Evolutionary conservation across 164 flowering plant species (phyloP), one percentile per base, ranked within the genome.

Genomic region (Sedum album): DNA sequence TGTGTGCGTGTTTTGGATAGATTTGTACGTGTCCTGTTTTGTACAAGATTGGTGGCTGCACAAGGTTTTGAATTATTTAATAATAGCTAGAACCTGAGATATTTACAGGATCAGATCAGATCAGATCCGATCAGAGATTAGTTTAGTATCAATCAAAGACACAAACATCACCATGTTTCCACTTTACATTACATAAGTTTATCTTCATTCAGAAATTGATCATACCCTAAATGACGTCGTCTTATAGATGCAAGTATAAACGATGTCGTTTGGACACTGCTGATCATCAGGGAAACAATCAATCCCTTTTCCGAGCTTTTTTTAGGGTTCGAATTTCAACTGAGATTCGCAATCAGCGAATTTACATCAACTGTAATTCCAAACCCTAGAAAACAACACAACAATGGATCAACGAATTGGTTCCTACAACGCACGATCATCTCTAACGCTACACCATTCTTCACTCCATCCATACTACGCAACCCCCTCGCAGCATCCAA

Each of bases 391-490:
- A 35, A 35, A 35, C 38, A 35, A 35, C 46, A 42, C 46, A 10
- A 42, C 14, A 6, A 42, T 42, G 46, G 46, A 42, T 14, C 46
- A 10, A 42, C 5, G 46, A 10, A 42, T 14, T 42, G 46, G 46
- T 42, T 42, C 46, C 10, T 3, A 3, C 3, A 5, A 42, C 46
- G 72, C 82, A 83, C 71, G 79, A 66, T 21, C 13, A 79, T 46
- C 88, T 35, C 38, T 3, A 35, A 3, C 74, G 4, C 81, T n/a
- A 81, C n/a, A 5, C 74, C 57, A 65, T 51, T 31, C 9, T 39
- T 65, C 69, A 51, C 76, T 72, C 77, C 76, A 82, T 78, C 79
- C 82, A 13, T 81, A 79, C 70, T 74, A 81, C 73, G 79, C 71
- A 14, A 73, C 80, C 20, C 70, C 20, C 21, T 44, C 64, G 11